phyloP scores from a whole-genome alignment of 1,139 yeast species.

The Meyerozyma athensensis region DNA sequence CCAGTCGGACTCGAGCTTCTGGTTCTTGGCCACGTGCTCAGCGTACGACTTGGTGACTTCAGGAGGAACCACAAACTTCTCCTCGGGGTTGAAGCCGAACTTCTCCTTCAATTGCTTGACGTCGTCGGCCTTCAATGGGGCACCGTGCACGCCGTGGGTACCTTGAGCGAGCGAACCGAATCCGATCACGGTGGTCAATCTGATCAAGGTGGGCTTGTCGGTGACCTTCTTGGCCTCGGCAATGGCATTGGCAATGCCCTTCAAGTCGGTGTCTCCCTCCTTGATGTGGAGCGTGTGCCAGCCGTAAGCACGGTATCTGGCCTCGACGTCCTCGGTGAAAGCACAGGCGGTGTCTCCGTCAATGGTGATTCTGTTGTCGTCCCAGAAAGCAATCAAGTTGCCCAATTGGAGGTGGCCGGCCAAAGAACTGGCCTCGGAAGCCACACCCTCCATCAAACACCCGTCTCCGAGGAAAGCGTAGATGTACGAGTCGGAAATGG shows the following conservation, averaged over 20 bases:
- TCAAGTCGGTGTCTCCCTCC: slow-evolving; percentile 79
- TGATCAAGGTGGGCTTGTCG: slow-evolving; percentile 87
- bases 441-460: slow-evolving; percentile 97
- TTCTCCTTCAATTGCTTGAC: slow-evolving; percentile 78
- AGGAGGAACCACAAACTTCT: slow-evolving; percentile 73
- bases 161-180: slow-evolving; percentile 86
- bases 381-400: slow-evolving; percentile 94
- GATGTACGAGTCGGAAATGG: slow-evolving; percentile 69
- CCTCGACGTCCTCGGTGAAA: slow-evolving; percentile 89
- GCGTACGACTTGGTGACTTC: slow-evolving; percentile 75
- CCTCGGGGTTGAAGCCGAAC: slow-evolving; percentile 86
- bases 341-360: slow-evolving; percentile 91
- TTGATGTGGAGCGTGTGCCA: slow-evolving; percentile 83
- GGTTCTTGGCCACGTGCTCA: slow-evolving; percentile 52
- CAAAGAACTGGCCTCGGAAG: slow-evolving; percentile 88
- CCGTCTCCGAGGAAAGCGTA: slow-evolving; percentile 94
- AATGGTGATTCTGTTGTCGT: slow-evolving; percentile 94
- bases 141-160: slow-evolving; percentile 93
- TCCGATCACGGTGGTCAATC: slow-evolving; percentile 90
- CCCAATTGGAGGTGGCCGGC: slow-evolving; percentile 97
- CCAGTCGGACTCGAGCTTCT: slow-evolving; percentile 72
- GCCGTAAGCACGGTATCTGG: slow-evolving; percentile 88
- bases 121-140: slow-evolving; percentile 94
- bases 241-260: slow-evolving; percentile 70
- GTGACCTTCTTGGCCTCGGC: slow-evolving; percentile 59